Evolutionary conservation across 2,329 filamentous ascomycete species (phyloP), one percentile per base, ranked within the genome.

Genomic region (Hypoxylon sp.): DNA sequence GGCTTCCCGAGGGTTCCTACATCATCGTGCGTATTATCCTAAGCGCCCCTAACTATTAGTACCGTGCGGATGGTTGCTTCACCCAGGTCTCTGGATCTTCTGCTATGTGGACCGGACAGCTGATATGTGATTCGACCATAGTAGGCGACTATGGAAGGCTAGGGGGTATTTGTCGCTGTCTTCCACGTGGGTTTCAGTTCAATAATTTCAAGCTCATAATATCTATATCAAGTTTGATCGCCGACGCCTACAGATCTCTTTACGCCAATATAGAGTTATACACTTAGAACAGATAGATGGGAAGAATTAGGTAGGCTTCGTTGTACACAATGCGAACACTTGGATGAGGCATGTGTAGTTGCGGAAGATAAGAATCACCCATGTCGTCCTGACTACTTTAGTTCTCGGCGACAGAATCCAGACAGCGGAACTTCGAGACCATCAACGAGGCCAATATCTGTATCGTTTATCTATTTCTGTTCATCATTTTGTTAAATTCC

Each of bases 1-100:
- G 55, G 70, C 65, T 71, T 70, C 62, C 68, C 64, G 63, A 53
- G 24, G 27, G 60, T 58, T 39, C 60, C 51, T 68, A 68, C 70
- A 62, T 66, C 58, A 62, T 62, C 61, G 58, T 55, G 62, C 62
- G 60, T 57, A 60, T 61, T 61, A 56, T 48, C 48, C 52, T 39
- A 63, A 61, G 56, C 47, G 21, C 44, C 51, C 46, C 50, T 47
- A 19, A 19, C 39, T 52, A 55, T 55, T 11, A 51, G 63, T 42
- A 21, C 52, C 56, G 62, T 32, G 60, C 69, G 66, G 69, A 63
- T 67, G 62, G 42, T 47, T 68, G 58, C 65, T 57, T 70, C 47
- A 15, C 51, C 59, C 55, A 46, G 24, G 44, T 51, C 37, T 55
- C 53, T 60, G 53, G 66, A 54, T 55, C 48, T 37, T 57, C 52